Evolutionary conservation across 2,329 filamentous ascomycete genomes (phyloP).

Genomic region (Westerdykella ornata): DNA sequence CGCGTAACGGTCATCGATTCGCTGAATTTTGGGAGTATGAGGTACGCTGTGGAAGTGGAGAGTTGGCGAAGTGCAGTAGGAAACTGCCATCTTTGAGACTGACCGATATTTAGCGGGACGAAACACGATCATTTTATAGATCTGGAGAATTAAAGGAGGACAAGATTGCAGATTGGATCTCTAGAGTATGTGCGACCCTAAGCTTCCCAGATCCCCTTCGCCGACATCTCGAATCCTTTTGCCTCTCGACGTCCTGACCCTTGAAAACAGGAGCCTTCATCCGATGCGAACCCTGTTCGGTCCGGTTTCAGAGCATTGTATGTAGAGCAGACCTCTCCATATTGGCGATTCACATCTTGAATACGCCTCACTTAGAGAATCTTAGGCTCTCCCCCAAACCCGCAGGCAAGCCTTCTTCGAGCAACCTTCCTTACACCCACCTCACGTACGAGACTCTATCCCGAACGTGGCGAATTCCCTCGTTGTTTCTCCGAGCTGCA

Average conservation of each 20-base stretch:
- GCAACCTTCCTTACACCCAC: constrained; percentile 11
- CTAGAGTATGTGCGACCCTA: constrained; percentile 4
- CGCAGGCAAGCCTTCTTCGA: constrained; percentile 10
- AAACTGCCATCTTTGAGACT: background rate
- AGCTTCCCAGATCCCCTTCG: no score
- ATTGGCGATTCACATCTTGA: background rate
- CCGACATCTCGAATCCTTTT: no score
- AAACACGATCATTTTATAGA: constrained; percentile 3
- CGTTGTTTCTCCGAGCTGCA: constrained; percentile 9
- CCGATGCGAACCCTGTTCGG: constrained; percentile 4
- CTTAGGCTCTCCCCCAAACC: constrained; percentile 9
- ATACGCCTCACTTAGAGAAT: background rate
- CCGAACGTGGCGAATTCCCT: constrained; percentile 11
- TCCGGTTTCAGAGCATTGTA: constrained; percentile 9
- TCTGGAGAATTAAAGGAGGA: constrained; percentile 11
- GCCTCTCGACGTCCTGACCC: background rate
- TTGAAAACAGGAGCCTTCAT: constrained; percentile 5
- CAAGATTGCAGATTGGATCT: constrained; percentile 10
- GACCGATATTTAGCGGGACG: constrained; percentile 1
- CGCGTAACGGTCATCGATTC: constrained; percentile 12
- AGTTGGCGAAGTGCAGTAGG: background rate
- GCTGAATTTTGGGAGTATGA: constrained; percentile 11
- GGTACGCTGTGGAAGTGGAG: constrained; percentile 1
- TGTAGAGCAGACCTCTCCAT: background rate
- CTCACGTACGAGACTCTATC: constrained; percentile 8